These are phyloP conservation scores for Penicillium turbatum DNA, from an alignment of 495 filamentous ascomycete genomes.

Conservation along the genomic window DNA sequence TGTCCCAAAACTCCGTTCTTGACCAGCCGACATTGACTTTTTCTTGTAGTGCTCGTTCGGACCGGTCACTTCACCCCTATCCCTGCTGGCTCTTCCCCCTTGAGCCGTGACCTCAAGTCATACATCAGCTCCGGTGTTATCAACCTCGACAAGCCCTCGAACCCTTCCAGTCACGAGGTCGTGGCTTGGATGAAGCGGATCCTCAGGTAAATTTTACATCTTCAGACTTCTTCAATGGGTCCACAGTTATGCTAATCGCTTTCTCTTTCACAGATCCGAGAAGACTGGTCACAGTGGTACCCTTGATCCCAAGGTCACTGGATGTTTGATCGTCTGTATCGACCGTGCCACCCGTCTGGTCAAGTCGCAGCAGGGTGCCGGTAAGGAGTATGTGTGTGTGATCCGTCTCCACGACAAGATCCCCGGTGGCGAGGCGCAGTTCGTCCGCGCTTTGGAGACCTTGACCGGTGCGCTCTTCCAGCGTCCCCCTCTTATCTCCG, in stretches of 20 bases:
- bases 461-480: constrained; percentile 96
- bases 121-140: constrained; percentile 96
- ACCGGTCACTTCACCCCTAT: constrained; percentile 94
- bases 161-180: constrained; percentile 96
- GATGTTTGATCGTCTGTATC: constrained; percentile 92
- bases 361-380: constrained; percentile 96
- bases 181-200: constrained; percentile 99
- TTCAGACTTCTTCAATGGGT: not conserved
- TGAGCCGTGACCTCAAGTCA: constrained; percentile 88
- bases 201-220: constrained; percentile 57
- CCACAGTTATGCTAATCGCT: constrained; percentile 17
- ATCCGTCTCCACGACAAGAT: constrained; percentile 90
- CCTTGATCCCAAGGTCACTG: constrained; percentile 90
- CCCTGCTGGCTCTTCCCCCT: constrained; percentile 76
- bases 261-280: constrained; percentile 61
- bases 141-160: constrained; percentile 97
- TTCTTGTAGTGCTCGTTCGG: constrained; percentile 66
- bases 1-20: constrained; percentile 14
- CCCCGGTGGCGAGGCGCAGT: constrained; percentile 83
- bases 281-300: constrained; percentile 98
- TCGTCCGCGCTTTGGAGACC: constrained; percentile 85
- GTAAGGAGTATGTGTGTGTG: constrained; percentile 85
- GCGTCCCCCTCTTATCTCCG: constrained; percentile 92
- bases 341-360: constrained; percentile 94
- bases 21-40: constrained; percentile 20